phyloP scores from a whole-genome alignment of 2,329 filamentous ascomycete genomes.

The Colletotrichum musae region DNA sequence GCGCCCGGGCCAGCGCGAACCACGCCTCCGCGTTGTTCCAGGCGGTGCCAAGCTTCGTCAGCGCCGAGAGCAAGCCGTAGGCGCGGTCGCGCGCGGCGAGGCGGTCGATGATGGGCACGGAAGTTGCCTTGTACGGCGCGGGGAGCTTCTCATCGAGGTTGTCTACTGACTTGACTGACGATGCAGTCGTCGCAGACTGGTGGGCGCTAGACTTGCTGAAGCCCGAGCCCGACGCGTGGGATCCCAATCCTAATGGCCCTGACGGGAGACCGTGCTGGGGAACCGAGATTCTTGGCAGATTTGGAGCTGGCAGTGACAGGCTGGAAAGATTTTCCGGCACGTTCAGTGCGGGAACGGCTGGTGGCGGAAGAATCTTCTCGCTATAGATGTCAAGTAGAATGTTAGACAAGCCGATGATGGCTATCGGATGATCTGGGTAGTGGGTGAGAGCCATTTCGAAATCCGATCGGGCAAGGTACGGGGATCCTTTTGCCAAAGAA shows the following conservation, averaged over 20 bases:
- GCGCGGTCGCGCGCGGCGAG: conserved; percentile 93
- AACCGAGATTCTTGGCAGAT: conserved; percentile 24
- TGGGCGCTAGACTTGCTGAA: conserved; percentile 40
- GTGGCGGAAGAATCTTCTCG: conserved; percentile 73
- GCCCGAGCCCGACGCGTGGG: conserved; percentile 13
- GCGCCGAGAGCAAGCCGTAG: conserved; percentile 82
- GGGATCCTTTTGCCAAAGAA: conserved; percentile 71
- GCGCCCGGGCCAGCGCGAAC: conserved; percentile 88
- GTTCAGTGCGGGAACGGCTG: conserved; percentile 64
- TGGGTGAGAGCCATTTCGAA: conserved; percentile 89
- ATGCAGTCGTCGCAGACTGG: conserved; percentile 30
- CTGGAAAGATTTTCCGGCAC: conserved; percentile 48
- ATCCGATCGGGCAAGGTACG: conserved; percentile 79
- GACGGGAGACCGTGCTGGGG: conserved; percentile 53
- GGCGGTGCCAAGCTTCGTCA: conserved; percentile 87
- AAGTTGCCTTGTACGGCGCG: conserved; percentile 69
- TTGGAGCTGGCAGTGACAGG: conserved; percentile 21
- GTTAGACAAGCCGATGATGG: conserved; percentile 86
- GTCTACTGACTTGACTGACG: conserved; percentile 39
- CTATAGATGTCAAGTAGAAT: conserved; percentile 90
- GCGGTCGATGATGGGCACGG: conserved; percentile 81
- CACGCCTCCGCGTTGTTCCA: conserved; percentile 97
- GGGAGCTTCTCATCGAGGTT: conserved; percentile 57
- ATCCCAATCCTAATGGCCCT: conserved; percentile 63
- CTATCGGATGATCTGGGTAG: conserved; percentile 83